Evolutionary conservation across 2,329 filamentous ascomycete genomes (phyloP).

Genomic region (Lanzia echinophila): DNA sequence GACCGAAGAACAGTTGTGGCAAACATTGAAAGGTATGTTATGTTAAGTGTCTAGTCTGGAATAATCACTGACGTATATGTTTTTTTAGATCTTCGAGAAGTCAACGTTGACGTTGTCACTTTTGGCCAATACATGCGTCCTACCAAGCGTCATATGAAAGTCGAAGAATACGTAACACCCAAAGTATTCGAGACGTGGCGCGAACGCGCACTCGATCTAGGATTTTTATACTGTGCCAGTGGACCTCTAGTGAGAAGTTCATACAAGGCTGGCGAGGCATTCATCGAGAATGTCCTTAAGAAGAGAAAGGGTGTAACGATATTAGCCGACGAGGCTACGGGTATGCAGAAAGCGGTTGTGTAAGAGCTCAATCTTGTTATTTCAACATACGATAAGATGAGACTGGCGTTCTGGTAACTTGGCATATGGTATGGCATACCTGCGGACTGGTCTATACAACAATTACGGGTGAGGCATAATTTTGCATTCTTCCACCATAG

Average conservation of each 20-base stretch:
- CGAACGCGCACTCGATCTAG: conserved; percentile 83
- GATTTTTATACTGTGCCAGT: conserved; percentile 93
- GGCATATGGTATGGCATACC: too few species aligned
- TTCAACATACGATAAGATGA: conserved; percentile 3
- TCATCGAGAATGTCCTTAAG: conserved; percentile 90
- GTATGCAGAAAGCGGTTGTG: conserved; percentile 25
- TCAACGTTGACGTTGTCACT: conserved; percentile 87
- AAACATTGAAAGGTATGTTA: conserved; percentile 60
- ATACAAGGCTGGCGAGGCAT: conserved; percentile 97
- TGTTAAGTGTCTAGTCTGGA: neutral
- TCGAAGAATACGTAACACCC: conserved; percentile 90
- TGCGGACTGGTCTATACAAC: neutral
- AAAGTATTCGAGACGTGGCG: conserved; percentile 89
- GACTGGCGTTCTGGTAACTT: neutral
- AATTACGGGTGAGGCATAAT: neutral
- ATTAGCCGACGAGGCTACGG: conserved; percentile 22
- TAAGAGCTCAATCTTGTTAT: conserved; percentile 1
- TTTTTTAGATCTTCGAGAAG: conserved; percentile 62
- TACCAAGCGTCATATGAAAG: conserved; percentile 95
- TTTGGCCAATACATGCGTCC: conserved; percentile 99
- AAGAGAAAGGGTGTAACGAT: conserved; percentile 28
- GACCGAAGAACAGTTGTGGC: conserved; percentile 77
- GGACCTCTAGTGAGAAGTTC: conserved; percentile 89
- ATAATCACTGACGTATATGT: conserved; percentile 12
- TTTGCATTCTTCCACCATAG: too few species aligned